Conservation (phyloP, 768 basidiomycete genomes). For the Suillus variegatus region DNA sequence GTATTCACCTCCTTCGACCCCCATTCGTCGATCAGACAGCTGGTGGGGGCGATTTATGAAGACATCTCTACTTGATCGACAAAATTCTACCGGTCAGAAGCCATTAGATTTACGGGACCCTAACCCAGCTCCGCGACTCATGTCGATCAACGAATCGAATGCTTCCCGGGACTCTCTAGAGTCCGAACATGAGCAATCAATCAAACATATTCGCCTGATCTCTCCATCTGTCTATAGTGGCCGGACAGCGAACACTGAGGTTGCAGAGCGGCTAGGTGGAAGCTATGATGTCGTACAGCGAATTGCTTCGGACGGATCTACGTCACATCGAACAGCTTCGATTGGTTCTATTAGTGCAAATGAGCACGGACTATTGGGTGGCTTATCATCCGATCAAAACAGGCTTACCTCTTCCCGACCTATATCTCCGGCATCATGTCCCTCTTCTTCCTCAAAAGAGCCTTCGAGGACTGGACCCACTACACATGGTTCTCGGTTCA, state of each 20-base stretch:
- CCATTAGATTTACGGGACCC: constrained; percentile 74
- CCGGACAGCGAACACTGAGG: constrained; percentile 67
- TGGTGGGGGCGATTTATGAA: constrained; percentile 82
- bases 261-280: constrained; percentile 64
- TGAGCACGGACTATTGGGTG: constrained; percentile 18
- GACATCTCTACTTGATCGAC: constrained; percentile 63
- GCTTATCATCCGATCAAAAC: constrained; percentile 11
- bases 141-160: constrained; percentile 53
- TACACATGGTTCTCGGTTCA: background rate
- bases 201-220: constrained; percentile 35
- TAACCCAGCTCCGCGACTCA: constrained; percentile 68
- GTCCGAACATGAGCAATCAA: constrained; percentile 17
- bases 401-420: constrained; percentile 19
- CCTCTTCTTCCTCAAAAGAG: constrained; percentile 2
- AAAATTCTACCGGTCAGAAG: constrained; percentile 39
- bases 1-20: constrained; percentile 40
- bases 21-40: constrained; percentile 65
- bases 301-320: constrained; percentile 31
- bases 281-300: constrained; percentile 73
- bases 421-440: constrained; percentile 6
- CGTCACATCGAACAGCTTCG: constrained; percentile 25
- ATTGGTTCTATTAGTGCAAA: constrained; percentile 25
- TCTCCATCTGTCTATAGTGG: constrained; percentile 53
- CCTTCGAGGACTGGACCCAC: constrained; percentile 2
- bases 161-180: constrained; percentile 13